Evolutionary conservation across 495 filamentous ascomycete species (phyloP).

Genomic region (Rhypophila decipiens): DNA sequence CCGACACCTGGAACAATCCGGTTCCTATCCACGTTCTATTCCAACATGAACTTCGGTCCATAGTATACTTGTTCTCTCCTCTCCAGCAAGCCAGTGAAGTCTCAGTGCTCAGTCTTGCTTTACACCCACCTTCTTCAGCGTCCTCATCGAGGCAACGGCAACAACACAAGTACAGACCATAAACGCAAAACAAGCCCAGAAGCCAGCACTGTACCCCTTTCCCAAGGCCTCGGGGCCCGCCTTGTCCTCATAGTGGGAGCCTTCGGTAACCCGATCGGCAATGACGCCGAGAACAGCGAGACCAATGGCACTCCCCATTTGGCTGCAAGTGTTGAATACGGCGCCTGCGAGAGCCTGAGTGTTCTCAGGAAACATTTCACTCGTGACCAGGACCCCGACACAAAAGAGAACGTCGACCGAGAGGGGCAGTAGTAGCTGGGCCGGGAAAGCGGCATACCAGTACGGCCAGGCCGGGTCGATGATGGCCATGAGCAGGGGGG

Average conservation of each 20-base stretch:
- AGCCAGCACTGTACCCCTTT: constrained; percentile 53
- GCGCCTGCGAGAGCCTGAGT: constrained; percentile 58
- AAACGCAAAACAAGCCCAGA: constrained; percentile 39
- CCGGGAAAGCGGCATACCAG: constrained; percentile 49
- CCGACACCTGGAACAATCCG: too few relatives aligned
- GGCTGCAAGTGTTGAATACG: constrained; percentile 58
- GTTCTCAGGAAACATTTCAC: constrained; percentile 48
- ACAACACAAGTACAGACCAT: neutral
- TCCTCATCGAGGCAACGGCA: neutral
- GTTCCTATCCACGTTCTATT: too few relatives aligned
- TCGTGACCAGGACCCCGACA: constrained; percentile 56
- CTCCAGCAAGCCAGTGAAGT: too few relatives aligned
- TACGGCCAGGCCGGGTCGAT: constrained; percentile 41
- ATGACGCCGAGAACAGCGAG: constrained; percentile 52
- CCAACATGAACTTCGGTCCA: too few relatives aligned
- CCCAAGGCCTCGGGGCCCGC: constrained; percentile 36
- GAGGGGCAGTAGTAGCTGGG: constrained; percentile 2
- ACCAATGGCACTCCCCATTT: constrained; percentile 56
- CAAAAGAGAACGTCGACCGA: constrained; percentile 58
- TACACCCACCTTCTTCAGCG: neutral
- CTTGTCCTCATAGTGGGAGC: constrained; percentile 21
- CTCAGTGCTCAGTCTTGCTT: neutral
- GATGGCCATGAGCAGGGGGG: constrained; percentile 52
- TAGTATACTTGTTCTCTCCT: too few relatives aligned
- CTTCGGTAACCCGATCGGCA: constrained; percentile 43